A percentile compares a stretch with the other conserved stretches of the same genome.
These are phyloP conservation scores for Phoma sp. DNA, from an alignment of 2,329 filamentous ascomycete genomes.

Conservation along the genomic window DNA sequence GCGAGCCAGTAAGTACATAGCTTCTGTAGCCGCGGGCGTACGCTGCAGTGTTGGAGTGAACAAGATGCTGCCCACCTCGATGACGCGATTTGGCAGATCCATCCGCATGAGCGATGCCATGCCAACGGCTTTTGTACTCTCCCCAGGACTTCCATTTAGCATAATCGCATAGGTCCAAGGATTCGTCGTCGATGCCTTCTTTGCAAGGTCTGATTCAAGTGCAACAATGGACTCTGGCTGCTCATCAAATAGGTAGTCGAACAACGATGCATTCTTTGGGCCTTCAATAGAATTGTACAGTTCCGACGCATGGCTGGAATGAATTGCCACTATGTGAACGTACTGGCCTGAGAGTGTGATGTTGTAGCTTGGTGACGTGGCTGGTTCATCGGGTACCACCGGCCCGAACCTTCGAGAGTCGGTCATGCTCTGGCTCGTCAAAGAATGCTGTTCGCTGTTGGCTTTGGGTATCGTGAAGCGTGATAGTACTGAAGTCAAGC, in stretches of 20 bases:
- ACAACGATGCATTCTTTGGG: constrained; percentile 9
- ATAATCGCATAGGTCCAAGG: constrained; percentile 25
- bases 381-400: constrained; percentile 4
- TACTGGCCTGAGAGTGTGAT: constrained; percentile 12
- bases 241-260: constrained; percentile 25
- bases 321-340: constrained; percentile 9
- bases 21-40: constrained; percentile 65
- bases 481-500: too few species aligned
- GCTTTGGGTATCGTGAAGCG: background rate
- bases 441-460: background rate
- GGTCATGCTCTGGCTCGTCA: background rate
- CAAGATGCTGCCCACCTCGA: constrained; percentile 67
- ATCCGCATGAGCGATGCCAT: constrained; percentile 50
- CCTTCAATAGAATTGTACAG: constrained; percentile 11
- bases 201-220: constrained; percentile 2
- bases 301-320: constrained; percentile 7
- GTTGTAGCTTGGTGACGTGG: constrained; percentile 14
- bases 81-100: constrained; percentile 51
- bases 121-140: constrained; percentile 11
- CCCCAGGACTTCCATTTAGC: background rate
- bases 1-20: constrained; percentile 63
- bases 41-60: constrained; percentile 60
- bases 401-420: background rate
- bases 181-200: constrained; percentile 17
- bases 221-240: constrained; percentile 12